Percentiles rank a stretch among this genome's conserved stretches.
Conservation (phyloP, 352 stramenopile species). For the Pythium aquatile region DNA sequence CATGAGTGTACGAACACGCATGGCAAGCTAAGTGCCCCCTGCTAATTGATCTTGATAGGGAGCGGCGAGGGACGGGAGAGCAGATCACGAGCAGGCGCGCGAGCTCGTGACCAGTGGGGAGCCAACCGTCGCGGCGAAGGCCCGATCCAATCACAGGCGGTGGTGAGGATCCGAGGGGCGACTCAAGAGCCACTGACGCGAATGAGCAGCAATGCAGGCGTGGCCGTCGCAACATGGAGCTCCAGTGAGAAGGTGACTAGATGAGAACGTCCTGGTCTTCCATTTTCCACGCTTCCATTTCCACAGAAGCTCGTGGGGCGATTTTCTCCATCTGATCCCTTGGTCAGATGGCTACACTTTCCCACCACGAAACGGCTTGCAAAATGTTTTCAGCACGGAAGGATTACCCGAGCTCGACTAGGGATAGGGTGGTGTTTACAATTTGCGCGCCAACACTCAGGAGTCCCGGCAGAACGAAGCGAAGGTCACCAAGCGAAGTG, state of each 20-base stretch:
- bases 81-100: neutral
- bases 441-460: too few species aligned
- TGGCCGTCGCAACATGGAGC: neutral
- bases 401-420: too few species aligned
- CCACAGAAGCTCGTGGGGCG: neutral
- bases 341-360: neutral
- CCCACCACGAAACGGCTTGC: neutral
- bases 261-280: neutral
- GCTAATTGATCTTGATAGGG: neutral
- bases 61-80: neutral
- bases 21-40: neutral
- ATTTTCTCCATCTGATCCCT: too few species aligned
- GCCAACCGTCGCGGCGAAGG: neutral
- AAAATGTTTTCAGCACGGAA: too few species aligned
- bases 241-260: neutral
- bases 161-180: neutral
- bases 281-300: neutral
- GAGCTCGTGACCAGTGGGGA: neutral
- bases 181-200: neutral
- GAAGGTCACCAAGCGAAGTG: too few species aligned
- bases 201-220: neutral
- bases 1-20: slow-evolving; percentile 17
- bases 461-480: too few species aligned
- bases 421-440: too few species aligned
- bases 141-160: neutral